These are phyloP conservation scores for Mimosa pudica DNA, from an alignment of 306 rosid species.

Conservation along the genomic window DNA sequence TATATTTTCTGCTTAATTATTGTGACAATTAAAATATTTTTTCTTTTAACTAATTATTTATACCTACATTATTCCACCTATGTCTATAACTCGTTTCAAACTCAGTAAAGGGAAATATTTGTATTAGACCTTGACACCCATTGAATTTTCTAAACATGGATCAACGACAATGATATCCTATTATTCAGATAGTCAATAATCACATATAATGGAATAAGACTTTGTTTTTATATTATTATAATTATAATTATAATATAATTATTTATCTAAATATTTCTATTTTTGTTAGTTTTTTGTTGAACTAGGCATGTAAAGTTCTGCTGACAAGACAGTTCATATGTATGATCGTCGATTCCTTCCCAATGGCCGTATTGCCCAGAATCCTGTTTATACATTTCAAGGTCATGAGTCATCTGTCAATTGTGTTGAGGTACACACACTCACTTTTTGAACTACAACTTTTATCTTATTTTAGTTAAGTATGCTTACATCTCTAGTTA, in stretches of 20 bases:
- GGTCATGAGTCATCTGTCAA: slow-evolving; percentile 90
- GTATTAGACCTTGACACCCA: too few relatives aligned
- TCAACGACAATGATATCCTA: too few relatives aligned
- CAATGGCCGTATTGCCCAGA: slow-evolving; percentile 54
- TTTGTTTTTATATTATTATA: too few relatives aligned
- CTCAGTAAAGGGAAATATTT: too few relatives aligned
- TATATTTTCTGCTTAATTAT: not conserved
- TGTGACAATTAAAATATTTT: not conserved
- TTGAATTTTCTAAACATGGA: too few relatives aligned
- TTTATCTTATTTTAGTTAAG: not conserved
- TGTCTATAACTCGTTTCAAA: too few relatives aligned
- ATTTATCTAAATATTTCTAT: not conserved
- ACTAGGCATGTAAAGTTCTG: slow-evolving; percentile 65
- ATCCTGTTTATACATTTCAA: slow-evolving; percentile 73
- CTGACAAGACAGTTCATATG: slow-evolving; percentile 80
- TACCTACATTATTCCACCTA: too few relatives aligned
- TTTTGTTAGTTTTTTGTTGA: slow-evolving; percentile 5
- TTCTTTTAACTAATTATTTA: too few relatives aligned
- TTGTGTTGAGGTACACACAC: slow-evolving; percentile 72
- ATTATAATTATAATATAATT: not conserved
- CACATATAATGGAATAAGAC: too few relatives aligned
- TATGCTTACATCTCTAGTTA: not conserved
- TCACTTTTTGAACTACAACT: not conserved
- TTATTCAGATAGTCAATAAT: too few relatives aligned
- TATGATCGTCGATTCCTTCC: slow-evolving; percentile 85